These are phyloP conservation scores for Musa itinerans DNA, from an alignment of 176 grass and related monocot species.

Conservation along the genomic window DNA sequence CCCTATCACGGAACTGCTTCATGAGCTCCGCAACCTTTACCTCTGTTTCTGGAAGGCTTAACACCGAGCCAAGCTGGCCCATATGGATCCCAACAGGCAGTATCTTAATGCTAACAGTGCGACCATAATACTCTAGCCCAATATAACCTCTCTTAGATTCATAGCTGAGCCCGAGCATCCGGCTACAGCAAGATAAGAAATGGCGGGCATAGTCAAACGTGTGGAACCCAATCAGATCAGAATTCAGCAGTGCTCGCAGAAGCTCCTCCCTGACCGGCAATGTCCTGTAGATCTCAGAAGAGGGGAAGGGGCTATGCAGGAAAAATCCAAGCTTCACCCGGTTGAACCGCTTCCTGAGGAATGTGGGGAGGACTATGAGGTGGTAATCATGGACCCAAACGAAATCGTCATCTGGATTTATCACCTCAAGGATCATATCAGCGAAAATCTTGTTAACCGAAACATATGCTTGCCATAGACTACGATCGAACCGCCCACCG, in stretches of 20 bases:
- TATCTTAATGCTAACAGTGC: slow-evolving; percentile 89
- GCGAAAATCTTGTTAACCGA: slow-evolving; percentile 96
- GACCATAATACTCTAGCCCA: slow-evolving; percentile 74
- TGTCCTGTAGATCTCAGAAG: slow-evolving; percentile 79
- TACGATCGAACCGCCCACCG: slow-evolving; percentile 76
- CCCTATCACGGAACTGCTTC: slow-evolving; percentile 46
- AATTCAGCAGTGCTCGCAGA: slow-evolving; percentile 61
- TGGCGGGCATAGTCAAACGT: slow-evolving; percentile 89
- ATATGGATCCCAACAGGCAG: slow-evolving; percentile 79
- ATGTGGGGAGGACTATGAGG: slow-evolving; percentile 78
- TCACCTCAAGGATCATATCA: slow-evolving; percentile 88
- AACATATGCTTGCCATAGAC: slow-evolving; percentile 82
- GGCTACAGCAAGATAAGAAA: slow-evolving; percentile 81
- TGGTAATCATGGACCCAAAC: slow-evolving; percentile 98
- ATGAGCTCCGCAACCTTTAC: slow-evolving; percentile 63
- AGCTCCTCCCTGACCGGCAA: slow-evolving; percentile 77
- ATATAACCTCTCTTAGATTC: slow-evolving; percentile 90
- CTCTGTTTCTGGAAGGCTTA: slow-evolving; percentile 48
- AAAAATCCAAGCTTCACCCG: slow-evolving; percentile 78
- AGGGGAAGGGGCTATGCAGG: slow-evolving; percentile 87
- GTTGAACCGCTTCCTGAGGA: slow-evolving; percentile 79
- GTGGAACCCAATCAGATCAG: slow-evolving; percentile 87
- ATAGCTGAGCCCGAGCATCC: slow-evolving; percentile 83
- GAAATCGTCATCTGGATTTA: slow-evolving; percentile 81
- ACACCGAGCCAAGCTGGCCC: slow-evolving; percentile 52